Evolutionary conservation across 116 monocot species (phyloP).

Genomic region (Iris pallida): DNA sequence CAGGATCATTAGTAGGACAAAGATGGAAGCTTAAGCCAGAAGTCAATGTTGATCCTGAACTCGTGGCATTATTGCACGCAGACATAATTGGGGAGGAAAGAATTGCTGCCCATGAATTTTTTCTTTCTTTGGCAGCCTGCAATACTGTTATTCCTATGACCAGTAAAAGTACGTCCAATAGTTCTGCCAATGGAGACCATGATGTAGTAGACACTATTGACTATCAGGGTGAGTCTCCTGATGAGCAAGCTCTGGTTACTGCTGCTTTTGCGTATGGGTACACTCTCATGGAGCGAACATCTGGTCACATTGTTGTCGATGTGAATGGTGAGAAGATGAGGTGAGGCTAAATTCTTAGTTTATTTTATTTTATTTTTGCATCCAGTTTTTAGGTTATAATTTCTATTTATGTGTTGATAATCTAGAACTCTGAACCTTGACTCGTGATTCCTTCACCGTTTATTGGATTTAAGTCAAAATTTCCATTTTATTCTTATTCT

Average conservation of each 20-base stretch:
- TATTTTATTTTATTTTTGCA: not conserved
- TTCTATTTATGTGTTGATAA: not conserved
- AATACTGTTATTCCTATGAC: constrained; percentile 52
- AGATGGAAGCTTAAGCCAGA: constrained; percentile 42
- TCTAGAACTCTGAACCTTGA: not conserved
- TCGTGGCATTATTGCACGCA: constrained; percentile 20
- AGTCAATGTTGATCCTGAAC: constrained; percentile 32
- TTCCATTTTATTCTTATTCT: not conserved
- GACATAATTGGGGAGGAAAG: constrained; percentile 18
- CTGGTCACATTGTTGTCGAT: constrained; percentile 55
- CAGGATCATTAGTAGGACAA: constrained; percentile 18
- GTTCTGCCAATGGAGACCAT: too few species aligned
- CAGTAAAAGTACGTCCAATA: too few species aligned
- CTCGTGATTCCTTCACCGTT: too few species aligned
- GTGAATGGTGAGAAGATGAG: constrained; percentile 46
- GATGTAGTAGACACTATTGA: constrained; percentile 33
- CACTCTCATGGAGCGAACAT: constrained; percentile 50
- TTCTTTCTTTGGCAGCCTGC: constrained; percentile 48
- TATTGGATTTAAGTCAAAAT: not conserved
- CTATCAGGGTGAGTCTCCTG: constrained; percentile 67
- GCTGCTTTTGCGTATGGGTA: constrained; percentile 59
- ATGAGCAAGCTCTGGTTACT: constrained; percentile 58
- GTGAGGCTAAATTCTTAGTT: constrained; percentile 9
- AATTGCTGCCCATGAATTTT: constrained; percentile 25
- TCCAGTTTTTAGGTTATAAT: not conserved